Percentiles rank a stretch among this genome's conserved stretches.
phyloP scores from a whole-genome alignment of 345 rosid genomes.

The Lumnitzera littorea region DNA sequence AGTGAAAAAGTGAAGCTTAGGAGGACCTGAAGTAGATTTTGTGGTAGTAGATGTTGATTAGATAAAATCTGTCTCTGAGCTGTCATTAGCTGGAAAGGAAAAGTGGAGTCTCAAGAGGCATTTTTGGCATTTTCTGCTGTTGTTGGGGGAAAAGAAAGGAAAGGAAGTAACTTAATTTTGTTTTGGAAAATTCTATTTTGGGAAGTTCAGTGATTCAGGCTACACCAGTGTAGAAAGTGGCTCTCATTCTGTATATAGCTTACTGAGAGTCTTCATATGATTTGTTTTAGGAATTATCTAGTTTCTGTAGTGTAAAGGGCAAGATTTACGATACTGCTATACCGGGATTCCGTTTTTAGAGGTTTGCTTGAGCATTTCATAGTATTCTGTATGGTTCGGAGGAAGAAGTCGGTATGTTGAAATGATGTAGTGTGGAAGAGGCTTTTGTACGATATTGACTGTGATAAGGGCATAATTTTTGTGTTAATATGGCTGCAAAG shows the following conservation, averaged over 20 bases:
- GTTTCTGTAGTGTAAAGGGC: background rate
- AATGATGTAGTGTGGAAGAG: background rate
- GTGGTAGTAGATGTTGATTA: slow-evolving; percentile 20
- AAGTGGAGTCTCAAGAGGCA: slow-evolving; percentile 8
- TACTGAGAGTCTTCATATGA: slow-evolving; percentile 11
- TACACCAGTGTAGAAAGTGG: slow-evolving; percentile 39
- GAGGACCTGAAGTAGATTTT: slow-evolving; percentile 14
- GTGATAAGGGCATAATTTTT: slow-evolving; percentile 6
- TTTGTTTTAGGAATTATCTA: too few relatives aligned
- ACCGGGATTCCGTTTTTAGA: background rate
- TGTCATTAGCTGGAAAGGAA: slow-evolving; percentile 28
- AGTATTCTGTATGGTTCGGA: background rate
- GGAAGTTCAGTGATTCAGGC: slow-evolving; percentile 23
- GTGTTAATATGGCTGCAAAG: slow-evolving; percentile 70
- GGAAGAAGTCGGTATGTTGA: background rate
- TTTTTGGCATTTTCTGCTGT: slow-evolving; percentile 5
- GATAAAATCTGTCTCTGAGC: slow-evolving; percentile 19
- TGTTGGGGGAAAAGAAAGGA: slow-evolving; percentile 7
- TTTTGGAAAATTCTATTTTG: slow-evolving; percentile 21
- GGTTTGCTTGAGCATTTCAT: background rate
- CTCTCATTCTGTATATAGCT: slow-evolving; percentile 22
- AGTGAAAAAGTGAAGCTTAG: slow-evolving; percentile 3
- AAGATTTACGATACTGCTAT: background rate
- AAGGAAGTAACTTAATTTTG: slow-evolving; percentile 5
- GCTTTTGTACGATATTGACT: background rate